Conservation (phyloP, 805 yeast genomes). For the Teunomyces pallodes region DNA sequence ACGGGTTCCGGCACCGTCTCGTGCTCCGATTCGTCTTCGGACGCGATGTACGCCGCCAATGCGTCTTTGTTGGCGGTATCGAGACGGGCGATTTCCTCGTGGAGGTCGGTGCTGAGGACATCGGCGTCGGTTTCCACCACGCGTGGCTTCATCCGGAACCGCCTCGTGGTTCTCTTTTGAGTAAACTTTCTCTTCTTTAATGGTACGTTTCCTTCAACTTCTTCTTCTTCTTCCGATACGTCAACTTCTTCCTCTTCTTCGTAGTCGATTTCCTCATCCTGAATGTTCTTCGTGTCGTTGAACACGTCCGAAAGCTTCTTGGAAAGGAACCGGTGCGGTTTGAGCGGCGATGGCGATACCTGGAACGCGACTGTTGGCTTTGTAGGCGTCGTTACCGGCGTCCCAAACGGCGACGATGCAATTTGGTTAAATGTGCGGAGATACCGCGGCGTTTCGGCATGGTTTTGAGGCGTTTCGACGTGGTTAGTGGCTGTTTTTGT, state of each 20-base stretch:
- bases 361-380: slow-evolving; percentile 22
- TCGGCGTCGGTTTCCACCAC: slow-evolving; percentile 15
- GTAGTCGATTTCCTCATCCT: slow-evolving; percentile 13
- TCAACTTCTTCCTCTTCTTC: slow-evolving; percentile 12
- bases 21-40: slow-evolving; percentile 15
- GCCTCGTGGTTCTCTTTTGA: slow-evolving; percentile 51
- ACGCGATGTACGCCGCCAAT: slow-evolving; percentile 19
- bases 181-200: slow-evolving; percentile 35
- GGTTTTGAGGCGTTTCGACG: not conserved
- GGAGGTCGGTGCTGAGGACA: slow-evolving; percentile 32
- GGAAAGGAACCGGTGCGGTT: slow-evolving; percentile 28
- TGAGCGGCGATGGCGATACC: slow-evolving; percentile 48
- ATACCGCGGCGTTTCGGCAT: slow-evolving; percentile 22
- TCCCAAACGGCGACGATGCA: slow-evolving; percentile 4
- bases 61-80: slow-evolving; percentile 27
- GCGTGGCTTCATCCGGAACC: slow-evolving; percentile 48
- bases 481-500: not conserved
- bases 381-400: slow-evolving; percentile 5
- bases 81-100: slow-evolving; percentile 35
- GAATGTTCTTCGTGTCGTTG: slow-evolving; percentile 42
- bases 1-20: slow-evolving; percentile 6
- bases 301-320: slow-evolving; percentile 44
- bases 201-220: not conserved
- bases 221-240: slow-evolving; percentile 8
- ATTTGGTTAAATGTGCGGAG: slow-evolving; percentile 11